Base-by-base conservation (phyloP, 1,139 yeast genomes). In the Geotrichum reessii region DNA sequence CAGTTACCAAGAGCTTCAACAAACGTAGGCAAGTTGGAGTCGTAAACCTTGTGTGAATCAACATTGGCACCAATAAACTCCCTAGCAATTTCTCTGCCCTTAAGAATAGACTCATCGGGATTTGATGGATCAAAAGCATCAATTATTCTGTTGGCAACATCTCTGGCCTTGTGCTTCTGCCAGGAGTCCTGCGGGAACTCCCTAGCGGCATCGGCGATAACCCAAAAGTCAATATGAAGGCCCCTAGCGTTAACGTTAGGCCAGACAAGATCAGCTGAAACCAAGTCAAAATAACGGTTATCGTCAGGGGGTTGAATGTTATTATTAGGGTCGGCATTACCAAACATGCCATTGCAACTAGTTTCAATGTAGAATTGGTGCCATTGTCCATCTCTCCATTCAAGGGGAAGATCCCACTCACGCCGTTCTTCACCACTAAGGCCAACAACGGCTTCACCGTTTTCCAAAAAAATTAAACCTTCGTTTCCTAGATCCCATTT, bases 281-380 rank as follows among this genome's bases (percentile, higher is more conserved):
- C 75, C 63, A 93, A 77, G 27, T 79, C 73, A 73, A 90, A 93
- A 71, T 80, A 85, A 58, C 92, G 77, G 71, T 88, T 84, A 46
- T 84, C 81, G 63, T 81, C 79, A 3, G 87, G 86, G 8, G 90
- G 89, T 62, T 82, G 82, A 31, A 86, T 87, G 47, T 73, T 73
- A 3, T 86, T 84, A 50, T 80, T 83, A n/a, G 60, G 60, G 33
- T 66, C 65, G 50, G 92, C 90, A 64, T 85, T 82, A 33, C 99
- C 99, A 72, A 87, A 87, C 95, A 93, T 91, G 24, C 96, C 95
- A 73, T 93, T 93, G 72, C 97, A 92, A 21, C 95, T 89, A 68
- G 90, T 86, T 71, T 93, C 99, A 59, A 93, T 76, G 72, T 87
- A 93, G 67, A 91, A 89, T 1, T 69, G 63, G 63, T 78, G 80